phyloP scores from a whole-genome alignment of 1,284 basidiomycete genomes.

The Leccinum pseudoinsigne region DNA sequence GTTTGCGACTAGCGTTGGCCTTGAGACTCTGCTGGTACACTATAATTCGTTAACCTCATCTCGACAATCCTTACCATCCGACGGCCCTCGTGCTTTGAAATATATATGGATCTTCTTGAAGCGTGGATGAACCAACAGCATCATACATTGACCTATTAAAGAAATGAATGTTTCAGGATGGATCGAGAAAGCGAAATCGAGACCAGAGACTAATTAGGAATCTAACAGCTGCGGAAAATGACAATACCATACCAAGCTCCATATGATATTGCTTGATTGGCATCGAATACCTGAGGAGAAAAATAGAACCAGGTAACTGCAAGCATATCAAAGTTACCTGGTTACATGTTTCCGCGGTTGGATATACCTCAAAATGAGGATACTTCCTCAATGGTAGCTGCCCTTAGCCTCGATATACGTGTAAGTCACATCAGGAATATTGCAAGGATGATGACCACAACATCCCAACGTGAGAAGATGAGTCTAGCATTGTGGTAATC shows the following conservation, averaged over 20 bases:
- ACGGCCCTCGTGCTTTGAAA: conserved; percentile 47
- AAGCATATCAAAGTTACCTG: conserved; percentile 6
- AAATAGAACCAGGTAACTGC: conserved; percentile 61
- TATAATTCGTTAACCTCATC: conserved; percentile 5
- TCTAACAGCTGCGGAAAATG: conserved; percentile 1
- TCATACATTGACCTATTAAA: conserved; percentile 74
- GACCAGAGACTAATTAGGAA: conserved; percentile 21
- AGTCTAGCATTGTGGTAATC: conserved; percentile 51
- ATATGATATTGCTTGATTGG: conserved; percentile 18
- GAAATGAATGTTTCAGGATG: conserved; percentile 1
- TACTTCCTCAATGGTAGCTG: conserved; percentile 95
- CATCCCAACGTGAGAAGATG: conserved; percentile 99
- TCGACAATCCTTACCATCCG: conserved; percentile 16
- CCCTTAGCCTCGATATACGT: conserved; percentile 98
- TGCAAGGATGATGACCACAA: conserved; percentile 90
- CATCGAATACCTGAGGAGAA: conserved; percentile 38
- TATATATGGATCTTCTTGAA: conserved; percentile 86
- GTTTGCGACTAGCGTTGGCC: conserved; percentile 40
- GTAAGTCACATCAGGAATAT: conserved; percentile 89
- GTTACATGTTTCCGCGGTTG: background rate
- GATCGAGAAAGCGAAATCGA: conserved; percentile 10
- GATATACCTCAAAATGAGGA: conserved; percentile 82
- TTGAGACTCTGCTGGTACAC: conserved; percentile 16
- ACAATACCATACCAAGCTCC: conserved; percentile 5
- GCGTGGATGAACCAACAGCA: conserved; percentile 85